These are phyloP conservation scores for Capsicum pubescens DNA, from an alignment of 257 asterid genomes.

Conservation along the genomic window DNA sequence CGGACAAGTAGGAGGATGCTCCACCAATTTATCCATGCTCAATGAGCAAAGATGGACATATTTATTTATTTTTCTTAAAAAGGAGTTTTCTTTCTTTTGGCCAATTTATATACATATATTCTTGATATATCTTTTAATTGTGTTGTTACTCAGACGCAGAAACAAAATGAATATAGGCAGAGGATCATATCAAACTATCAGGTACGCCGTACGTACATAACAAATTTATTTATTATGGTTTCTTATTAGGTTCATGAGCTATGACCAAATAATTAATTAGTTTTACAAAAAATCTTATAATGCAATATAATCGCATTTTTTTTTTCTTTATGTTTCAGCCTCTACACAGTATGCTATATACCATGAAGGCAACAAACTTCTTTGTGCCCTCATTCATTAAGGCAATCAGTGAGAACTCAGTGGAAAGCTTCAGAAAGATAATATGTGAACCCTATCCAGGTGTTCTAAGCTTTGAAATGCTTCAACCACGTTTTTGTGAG, in stretches of 20 bases:
- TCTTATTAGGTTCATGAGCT: neutral
- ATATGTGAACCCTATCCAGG: conserved; percentile 90
- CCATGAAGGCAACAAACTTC: conserved; percentile 66
- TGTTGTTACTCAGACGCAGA: conserved; percentile 66
- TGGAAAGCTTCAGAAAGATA: conserved; percentile 73
- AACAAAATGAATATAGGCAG: conserved; percentile 94
- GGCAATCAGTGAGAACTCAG: conserved; percentile 70
- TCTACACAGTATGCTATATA: conserved; percentile 71
- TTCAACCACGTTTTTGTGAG: conserved; percentile 88
- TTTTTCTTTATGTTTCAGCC: conserved; percentile 55
- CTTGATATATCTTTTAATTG: neutral
- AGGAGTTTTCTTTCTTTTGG: neutral
- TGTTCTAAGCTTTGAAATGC: conserved; percentile 80
- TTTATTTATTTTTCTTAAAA: too few species aligned
- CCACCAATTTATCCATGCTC: too few species aligned
- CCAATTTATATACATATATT: neutral
- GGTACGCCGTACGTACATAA: conserved; percentile 57
- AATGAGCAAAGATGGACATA: too few species aligned
- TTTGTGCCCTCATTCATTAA: conserved; percentile 74
- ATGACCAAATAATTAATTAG: neutral
- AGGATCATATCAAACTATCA: conserved; percentile 94
- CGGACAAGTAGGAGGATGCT: too few species aligned
- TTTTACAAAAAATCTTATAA: neutral
- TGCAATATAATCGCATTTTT: neutral
- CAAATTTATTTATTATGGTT: neutral